Evolutionary conservation across 78 protist species (phyloP).

Genomic region (Monocercomonoides exilis): DNA sequence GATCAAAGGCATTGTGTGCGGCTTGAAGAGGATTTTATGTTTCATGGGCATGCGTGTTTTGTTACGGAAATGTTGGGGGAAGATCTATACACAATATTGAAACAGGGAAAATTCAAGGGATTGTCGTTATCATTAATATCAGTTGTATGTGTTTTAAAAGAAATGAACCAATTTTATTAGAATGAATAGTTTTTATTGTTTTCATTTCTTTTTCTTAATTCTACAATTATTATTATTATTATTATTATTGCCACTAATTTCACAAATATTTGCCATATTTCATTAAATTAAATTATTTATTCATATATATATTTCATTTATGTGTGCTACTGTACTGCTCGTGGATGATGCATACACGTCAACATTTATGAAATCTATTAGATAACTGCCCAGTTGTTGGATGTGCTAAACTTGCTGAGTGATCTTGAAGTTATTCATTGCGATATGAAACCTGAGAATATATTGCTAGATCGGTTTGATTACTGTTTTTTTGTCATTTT

Average conservation of each 20-base stretch:
- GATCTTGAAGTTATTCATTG: slow-evolving; percentile 14
- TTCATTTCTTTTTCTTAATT: too few relatives aligned
- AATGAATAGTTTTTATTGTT: too few relatives aligned
- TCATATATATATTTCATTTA: neutral
- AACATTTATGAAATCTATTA: neutral
- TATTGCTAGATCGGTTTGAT: slow-evolving; percentile 1
- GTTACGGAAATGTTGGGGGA: neutral
- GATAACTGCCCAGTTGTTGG: neutral
- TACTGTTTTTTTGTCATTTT: neutral
- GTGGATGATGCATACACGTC: too few relatives aligned
- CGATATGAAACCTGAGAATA: slow-evolving; percentile 46
- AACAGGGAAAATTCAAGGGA: neutral
- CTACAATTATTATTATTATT: neutral
- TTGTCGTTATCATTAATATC: neutral
- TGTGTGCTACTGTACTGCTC: too few relatives aligned
- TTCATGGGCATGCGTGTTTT: slow-evolving; percentile 8
- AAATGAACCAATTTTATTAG: neutral
- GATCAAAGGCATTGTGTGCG: neutral
- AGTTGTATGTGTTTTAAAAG: neutral
- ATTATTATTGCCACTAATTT: neutral
- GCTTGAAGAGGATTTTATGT: neutral
- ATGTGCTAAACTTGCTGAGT: neutral
- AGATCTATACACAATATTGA: neutral
- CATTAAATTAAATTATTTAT: neutral
- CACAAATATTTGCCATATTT: neutral